These are phyloP conservation scores for Xanthoparmelia taractica DNA, from an alignment of 495 filamentous ascomycete genomes.

Conservation along the genomic window DNA sequence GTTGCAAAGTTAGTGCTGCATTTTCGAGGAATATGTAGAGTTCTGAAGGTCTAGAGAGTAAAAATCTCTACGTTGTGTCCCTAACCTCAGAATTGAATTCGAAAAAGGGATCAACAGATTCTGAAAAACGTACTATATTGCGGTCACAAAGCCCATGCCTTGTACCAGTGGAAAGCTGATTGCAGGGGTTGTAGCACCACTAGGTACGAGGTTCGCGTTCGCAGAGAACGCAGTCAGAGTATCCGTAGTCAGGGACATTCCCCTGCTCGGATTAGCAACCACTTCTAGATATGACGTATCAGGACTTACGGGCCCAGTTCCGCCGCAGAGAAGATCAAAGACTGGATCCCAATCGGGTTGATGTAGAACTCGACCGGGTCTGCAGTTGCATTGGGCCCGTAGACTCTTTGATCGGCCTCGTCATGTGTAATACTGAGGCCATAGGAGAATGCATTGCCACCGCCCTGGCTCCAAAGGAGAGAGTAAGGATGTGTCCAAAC, in stretches of 20 bases:
- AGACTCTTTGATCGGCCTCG: slow-evolving; percentile 56
- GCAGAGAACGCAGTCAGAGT: slow-evolving; percentile 60
- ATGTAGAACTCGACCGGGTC: slow-evolving; percentile 62
- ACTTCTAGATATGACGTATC: too few species aligned
- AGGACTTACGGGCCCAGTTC: slow-evolving; percentile 49
- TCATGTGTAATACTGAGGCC: slow-evolving; percentile 69
- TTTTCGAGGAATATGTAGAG: not conserved
- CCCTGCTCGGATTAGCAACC: not conserved
- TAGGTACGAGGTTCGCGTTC: slow-evolving; percentile 56
- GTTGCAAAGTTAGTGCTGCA: not conserved
- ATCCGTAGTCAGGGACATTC: slow-evolving; percentile 55
- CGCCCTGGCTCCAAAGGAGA: slow-evolving; percentile 65
- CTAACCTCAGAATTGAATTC: not conserved
- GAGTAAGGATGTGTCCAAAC: slow-evolving; percentile 84
- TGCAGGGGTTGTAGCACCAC: slow-evolving; percentile 41
- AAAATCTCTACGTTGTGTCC: not conserved
- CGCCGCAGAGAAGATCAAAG: slow-evolving; percentile 65
- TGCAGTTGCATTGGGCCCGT: slow-evolving; percentile 38
- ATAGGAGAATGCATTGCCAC: slow-evolving; percentile 58
- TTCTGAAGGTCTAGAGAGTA: too few species aligned
- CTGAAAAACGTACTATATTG: slow-evolving; percentile 41
- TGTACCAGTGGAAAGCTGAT: slow-evolving; percentile 80
- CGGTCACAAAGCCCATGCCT: slow-evolving; percentile 84
- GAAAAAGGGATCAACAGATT: not conserved
- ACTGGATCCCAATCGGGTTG: slow-evolving; percentile 75